phyloP scores from a whole-genome alignment of 805 yeast genomes.

The Sugiyamaella floridensis region DNA sequence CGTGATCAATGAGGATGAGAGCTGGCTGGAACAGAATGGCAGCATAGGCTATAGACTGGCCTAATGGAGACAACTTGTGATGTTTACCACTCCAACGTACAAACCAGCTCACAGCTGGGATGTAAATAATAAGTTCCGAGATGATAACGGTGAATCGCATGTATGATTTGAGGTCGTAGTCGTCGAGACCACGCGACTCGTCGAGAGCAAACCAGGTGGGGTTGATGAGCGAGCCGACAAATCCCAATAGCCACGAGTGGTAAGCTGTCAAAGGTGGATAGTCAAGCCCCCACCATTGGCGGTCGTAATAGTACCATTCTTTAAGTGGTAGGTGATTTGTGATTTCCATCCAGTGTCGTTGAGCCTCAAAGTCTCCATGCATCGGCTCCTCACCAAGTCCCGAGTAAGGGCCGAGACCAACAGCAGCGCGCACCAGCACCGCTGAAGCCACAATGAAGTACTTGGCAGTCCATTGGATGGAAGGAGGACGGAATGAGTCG shows the following conservation, averaged over 20 bases:
- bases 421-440: conserved; percentile 69
- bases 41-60: conserved; percentile 68
- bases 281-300: conserved; percentile 93
- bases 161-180: conserved; percentile 58
- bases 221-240: conserved; percentile 56
- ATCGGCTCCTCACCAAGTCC: conserved; percentile 69
- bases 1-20: conserved; percentile 82
- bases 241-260: conserved; percentile 77
- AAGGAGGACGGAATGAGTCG: conserved; percentile 71
- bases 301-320: conserved; percentile 84
- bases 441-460: conserved; percentile 55
- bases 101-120: conserved; percentile 73
- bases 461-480: conserved; percentile 85
- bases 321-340: conserved; percentile 67
- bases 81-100: conserved; percentile 65
- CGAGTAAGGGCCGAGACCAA: conserved; percentile 83
- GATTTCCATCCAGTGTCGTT: conserved; percentile 95
- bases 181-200: conserved; percentile 69
- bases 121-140: conserved; percentile 66
- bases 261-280: conserved; percentile 96
- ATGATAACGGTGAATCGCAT: conserved; percentile 77
- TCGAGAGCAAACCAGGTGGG: conserved; percentile 70
- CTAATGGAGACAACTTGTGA: conserved; percentile 51
- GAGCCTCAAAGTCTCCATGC: conserved; percentile 96
- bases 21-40: conserved; percentile 82